Conservation (phyloP, 768 basidiomycete species). For the Sistotremastrum niveocremeum region DNA sequence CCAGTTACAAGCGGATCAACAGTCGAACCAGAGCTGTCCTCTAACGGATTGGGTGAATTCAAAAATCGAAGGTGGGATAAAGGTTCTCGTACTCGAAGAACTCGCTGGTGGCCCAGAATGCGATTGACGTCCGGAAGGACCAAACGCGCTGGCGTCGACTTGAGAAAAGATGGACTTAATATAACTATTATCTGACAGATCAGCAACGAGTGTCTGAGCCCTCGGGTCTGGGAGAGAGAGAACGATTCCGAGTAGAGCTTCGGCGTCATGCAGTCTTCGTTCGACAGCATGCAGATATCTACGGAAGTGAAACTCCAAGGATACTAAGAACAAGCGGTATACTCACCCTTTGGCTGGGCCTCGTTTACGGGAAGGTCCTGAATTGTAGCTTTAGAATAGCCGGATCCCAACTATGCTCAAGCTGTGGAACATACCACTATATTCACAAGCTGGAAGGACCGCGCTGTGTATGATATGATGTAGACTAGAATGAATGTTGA, state of each 20-base stretch:
- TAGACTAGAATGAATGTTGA: not conserved
- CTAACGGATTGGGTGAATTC: too few relatives aligned
- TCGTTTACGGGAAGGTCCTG: slow-evolving; percentile 4
- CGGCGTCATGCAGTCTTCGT: slow-evolving; percentile 21
- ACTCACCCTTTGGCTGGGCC: slow-evolving; percentile 21
- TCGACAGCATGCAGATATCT: slow-evolving; percentile 18
- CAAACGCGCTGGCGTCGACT: slow-evolving; percentile 13
- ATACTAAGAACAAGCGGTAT: not conserved
- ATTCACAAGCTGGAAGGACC: not conserved
- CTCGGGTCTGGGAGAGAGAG: slow-evolving; percentile 18
- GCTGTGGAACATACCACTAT: not conserved
- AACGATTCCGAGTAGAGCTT: slow-evolving; percentile 21
- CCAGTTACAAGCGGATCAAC: too few relatives aligned
- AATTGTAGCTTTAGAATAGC: not conserved
- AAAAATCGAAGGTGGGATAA: too few relatives aligned
- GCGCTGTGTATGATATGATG: not conserved
- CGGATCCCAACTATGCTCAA: not conserved
- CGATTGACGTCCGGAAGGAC: slow-evolving; percentile 6
- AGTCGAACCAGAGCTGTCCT: too few relatives aligned
- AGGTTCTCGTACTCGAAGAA: too few relatives aligned
- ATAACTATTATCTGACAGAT: slow-evolving; percentile 14
- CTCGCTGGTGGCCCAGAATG: too few relatives aligned
- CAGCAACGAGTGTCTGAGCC: slow-evolving; percentile 16
- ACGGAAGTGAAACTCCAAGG: not conserved
- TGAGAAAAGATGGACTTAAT: slow-evolving; percentile 15